Percentiles rank a stretch among this genome's conserved stretches.
Evolutionary conservation across 768 basidiomycete species (phyloP).

Genomic region (Termitomyces eurrhizus): DNA sequence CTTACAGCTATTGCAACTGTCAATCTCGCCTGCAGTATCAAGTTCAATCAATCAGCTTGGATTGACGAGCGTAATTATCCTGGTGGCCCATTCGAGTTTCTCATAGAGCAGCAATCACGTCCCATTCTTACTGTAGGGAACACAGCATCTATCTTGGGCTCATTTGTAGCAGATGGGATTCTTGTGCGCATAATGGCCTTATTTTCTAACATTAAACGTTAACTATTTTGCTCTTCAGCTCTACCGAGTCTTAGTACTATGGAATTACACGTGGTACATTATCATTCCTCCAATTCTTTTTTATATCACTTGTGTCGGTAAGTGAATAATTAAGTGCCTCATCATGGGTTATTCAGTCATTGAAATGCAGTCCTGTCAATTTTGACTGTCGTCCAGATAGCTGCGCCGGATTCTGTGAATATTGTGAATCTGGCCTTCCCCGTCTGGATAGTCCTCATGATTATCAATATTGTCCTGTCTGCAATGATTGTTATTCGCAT

Average conservation of each 20-base stretch:
- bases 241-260: conserved; percentile 12
- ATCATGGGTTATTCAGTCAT: not conserved
- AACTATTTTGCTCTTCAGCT: not conserved
- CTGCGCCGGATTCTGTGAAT: conserved; percentile 20
- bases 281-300: conserved; percentile 6
- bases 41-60: conserved; percentile 27
- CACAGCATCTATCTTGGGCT: conserved; percentile 23
- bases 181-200: conserved; percentile 27
- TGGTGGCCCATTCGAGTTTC: conserved; percentile 32
- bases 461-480: conserved; percentile 26
- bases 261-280: conserved; percentile 9
- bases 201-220: not conserved
- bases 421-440: conserved; percentile 26
- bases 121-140: conserved; percentile 22
- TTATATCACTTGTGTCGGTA: conserved; percentile 10
- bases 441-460: conserved; percentile 30
- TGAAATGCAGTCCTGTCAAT: conserved; percentile 25
- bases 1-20: conserved; percentile 12
- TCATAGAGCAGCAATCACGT: conserved; percentile 18
- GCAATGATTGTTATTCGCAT: conserved; percentile 29
- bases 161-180: conserved; percentile 33
- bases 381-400: conserved; percentile 26
- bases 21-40: conserved; percentile 17
- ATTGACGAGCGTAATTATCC: conserved; percentile 24
- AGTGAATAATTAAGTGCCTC: not conserved